Percentiles rank a stretch among this genome's conserved stretches.
Conservation (phyloP, 2,329 filamentous ascomycete species). For the Lasiodiplodia sp. region DNA sequence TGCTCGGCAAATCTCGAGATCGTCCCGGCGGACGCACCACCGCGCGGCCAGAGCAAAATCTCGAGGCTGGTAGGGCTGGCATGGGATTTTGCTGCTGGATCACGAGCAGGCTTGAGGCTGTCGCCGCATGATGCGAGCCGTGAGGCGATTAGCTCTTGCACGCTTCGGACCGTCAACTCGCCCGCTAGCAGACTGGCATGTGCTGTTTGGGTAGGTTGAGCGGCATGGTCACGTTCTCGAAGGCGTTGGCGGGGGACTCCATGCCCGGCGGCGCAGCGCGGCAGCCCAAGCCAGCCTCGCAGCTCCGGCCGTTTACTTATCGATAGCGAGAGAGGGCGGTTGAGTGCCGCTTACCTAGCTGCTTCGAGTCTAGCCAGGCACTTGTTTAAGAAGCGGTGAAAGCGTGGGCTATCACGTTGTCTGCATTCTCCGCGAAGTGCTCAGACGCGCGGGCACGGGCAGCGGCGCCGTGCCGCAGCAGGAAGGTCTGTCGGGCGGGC, state of each 20-base stretch:
- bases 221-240: slow-evolving; percentile 22
- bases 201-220: slow-evolving; percentile 20
- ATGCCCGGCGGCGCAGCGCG: neutral
- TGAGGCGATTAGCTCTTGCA: slow-evolving; percentile 5
- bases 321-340: slow-evolving; percentile 7
- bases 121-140: slow-evolving; percentile 20
- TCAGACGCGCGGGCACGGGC: neutral
- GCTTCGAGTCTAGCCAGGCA: slow-evolving; percentile 28
- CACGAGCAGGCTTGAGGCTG: slow-evolving; percentile 12
- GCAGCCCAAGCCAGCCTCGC: slow-evolving; percentile 16
- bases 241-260: slow-evolving; percentile 8
- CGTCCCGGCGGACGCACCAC: slow-evolving; percentile 23
- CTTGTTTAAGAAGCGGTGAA: slow-evolving; percentile 28
- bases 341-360: slow-evolving; percentile 13
- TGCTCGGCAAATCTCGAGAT: slow-evolving; percentile 27
- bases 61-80: slow-evolving; percentile 27
- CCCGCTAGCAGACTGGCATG: neutral
- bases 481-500: slow-evolving; percentile 14
- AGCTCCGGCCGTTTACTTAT: slow-evolving; percentile 6
- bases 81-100: neutral
- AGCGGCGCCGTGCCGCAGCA: slow-evolving; percentile 15
- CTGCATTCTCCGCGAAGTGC: slow-evolving; percentile 14
- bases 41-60: slow-evolving; percentile 7
- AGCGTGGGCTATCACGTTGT: slow-evolving; percentile 14
- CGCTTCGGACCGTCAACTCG: slow-evolving; percentile 16